Conservation (phyloP, 2,329 filamentous ascomycete species). For the Penicillium occitanis region DNA sequence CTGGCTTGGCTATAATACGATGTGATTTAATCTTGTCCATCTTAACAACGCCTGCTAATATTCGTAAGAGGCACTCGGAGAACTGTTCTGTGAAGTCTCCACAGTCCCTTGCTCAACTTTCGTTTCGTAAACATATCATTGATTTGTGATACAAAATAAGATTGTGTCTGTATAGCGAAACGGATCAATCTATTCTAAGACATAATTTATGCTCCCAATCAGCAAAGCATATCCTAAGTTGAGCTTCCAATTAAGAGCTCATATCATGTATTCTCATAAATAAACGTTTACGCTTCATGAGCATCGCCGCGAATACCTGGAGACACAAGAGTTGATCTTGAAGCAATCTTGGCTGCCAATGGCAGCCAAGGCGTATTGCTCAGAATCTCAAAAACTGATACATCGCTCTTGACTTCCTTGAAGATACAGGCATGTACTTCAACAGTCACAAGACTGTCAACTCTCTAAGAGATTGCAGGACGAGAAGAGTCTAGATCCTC, state of each 20-base stretch:
- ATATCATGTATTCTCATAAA: background rate
- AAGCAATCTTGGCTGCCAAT: background rate
- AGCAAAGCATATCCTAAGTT: too few relatives aligned
- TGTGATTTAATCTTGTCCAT: background rate
- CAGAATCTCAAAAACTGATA: constrained; percentile 50
- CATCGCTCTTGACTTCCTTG: constrained; percentile 45
- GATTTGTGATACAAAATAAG: too few relatives aligned
- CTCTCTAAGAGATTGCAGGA: constrained; percentile 24
- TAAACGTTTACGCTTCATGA: background rate
- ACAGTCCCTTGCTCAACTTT: too few relatives aligned
- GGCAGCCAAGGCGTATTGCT: background rate
- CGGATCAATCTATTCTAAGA: background rate
- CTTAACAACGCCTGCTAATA: too few relatives aligned
- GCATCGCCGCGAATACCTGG: background rate
- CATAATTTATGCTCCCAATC: background rate
- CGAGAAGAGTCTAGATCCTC: constrained; percentile 6
- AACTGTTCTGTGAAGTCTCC: too few relatives aligned
- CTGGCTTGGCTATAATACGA: background rate
- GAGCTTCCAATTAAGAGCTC: too few relatives aligned
- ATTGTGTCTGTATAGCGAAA: too few relatives aligned
- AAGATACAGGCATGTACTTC: constrained; percentile 43
- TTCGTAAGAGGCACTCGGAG: too few relatives aligned
- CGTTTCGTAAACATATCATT: too few relatives aligned
- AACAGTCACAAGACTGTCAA: constrained; percentile 24
- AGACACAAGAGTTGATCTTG: background rate